phyloP scores from a whole-genome alignment of 805 yeast species.

The Vanderwaltozyma verrucispora region DNA sequence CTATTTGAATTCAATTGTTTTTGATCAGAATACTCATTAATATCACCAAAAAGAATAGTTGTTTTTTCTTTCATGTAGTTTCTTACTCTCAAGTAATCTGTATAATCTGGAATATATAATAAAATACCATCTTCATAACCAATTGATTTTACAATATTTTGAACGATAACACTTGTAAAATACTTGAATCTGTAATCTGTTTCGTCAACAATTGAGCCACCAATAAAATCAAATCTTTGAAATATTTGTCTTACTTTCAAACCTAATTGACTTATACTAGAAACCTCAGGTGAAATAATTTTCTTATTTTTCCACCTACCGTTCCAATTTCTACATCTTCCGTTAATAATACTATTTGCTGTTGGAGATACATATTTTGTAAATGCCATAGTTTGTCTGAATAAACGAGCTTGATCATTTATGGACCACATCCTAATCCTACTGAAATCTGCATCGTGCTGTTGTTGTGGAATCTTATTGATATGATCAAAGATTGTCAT shows the following conservation, averaged over 20 bases:
- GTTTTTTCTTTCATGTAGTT: slow-evolving; percentile 50
- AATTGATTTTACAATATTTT: slow-evolving; percentile 52
- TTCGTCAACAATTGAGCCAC: slow-evolving; percentile 44
- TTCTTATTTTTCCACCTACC: slow-evolving; percentile 54
- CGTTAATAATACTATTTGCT: slow-evolving; percentile 50
- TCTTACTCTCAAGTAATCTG: slow-evolving; percentile 73
- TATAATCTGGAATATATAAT: slow-evolving; percentile 74
- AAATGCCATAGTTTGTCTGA: slow-evolving; percentile 73
- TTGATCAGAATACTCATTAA: slow-evolving; percentile 75
- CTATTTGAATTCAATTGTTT: slow-evolving; percentile 64
- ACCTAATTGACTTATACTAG: slow-evolving; percentile 57
- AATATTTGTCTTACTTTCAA: slow-evolving; percentile 58
- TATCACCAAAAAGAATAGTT: slow-evolving; percentile 51
- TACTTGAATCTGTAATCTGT: slow-evolving; percentile 77
- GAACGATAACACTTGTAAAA: slow-evolving; percentile 64
- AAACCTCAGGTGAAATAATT: slow-evolving; percentile 33
- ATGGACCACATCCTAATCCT: slow-evolving; percentile 88
- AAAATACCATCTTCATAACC: slow-evolving; percentile 65
- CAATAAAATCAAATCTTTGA: slow-evolving; percentile 51
- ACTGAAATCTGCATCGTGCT: slow-evolving; percentile 80
- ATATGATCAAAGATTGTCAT: slow-evolving; percentile 57
- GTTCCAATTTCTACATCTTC: slow-evolving; percentile 41
- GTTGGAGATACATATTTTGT: slow-evolving; percentile 75
- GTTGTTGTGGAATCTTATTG: slow-evolving; percentile 67
- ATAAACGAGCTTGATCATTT: slow-evolving; percentile 61